Conservation (phyloP, 202 grass and related monocot species). For the Zoysia matrella region DNA sequence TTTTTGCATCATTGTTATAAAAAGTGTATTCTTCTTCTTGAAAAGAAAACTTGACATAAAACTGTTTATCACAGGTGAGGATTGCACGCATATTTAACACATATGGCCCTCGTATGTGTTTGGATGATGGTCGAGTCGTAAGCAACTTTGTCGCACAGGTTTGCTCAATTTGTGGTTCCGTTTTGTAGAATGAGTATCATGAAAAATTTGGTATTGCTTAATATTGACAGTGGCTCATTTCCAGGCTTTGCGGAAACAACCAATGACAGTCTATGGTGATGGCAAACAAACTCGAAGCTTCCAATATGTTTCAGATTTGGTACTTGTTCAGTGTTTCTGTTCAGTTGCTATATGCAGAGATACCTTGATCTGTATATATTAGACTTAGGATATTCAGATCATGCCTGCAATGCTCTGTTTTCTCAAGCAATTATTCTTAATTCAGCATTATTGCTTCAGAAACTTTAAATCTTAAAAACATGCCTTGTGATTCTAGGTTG, state of each 20-base stretch:
- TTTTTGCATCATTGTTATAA: not conserved
- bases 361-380: not conserved
- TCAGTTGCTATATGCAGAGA: not conserved
- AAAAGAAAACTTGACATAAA: conserved; percentile 30
- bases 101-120: conserved; percentile 96
- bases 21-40: conserved; percentile 11
- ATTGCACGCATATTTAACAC: conserved; percentile 99
- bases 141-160: conserved; percentile 99
- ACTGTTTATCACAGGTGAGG: conserved; percentile 69
- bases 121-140: conserved; percentile 94
- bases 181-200: conserved; percentile 15
- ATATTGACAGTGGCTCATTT: conserved; percentile 37
- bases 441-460: not conserved
- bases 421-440: not conserved
- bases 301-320: conserved; percentile 97
- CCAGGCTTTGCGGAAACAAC: conserved; percentile 81
- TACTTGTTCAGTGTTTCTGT: conserved; percentile 44
- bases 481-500: too few species aligned
- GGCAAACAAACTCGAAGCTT: conserved; percentile 98
- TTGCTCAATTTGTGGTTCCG: conserved; percentile 38
- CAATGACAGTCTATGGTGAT: conserved; percentile 97
- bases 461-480: conserved; percentile 11
- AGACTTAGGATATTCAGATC: not conserved
- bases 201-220: conserved; percentile 7
- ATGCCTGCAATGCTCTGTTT: conserved; percentile 15